Conservation (phyloP, 2,329 filamentous ascomycete genomes). For the Alternaria triticimaculans region DNA sequence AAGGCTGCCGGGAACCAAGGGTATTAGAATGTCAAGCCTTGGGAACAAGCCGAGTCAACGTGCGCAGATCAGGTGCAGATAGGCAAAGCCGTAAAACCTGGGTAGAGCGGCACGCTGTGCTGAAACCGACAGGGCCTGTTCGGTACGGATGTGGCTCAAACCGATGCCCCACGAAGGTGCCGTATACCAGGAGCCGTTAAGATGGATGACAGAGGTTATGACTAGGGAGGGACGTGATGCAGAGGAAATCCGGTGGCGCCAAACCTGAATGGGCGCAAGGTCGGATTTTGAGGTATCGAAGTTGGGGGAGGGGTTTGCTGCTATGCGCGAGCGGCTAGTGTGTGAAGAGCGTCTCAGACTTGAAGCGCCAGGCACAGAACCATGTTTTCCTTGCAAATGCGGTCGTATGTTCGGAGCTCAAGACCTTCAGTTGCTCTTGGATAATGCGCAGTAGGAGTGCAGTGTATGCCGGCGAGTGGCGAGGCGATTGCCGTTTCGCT, state of each 20-base stretch:
- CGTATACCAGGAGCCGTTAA: conserved; percentile 39
- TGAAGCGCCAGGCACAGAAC: conserved; percentile 48
- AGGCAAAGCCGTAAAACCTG: conserved; percentile 35
- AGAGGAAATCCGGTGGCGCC: conserved; percentile 33
- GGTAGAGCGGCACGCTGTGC: conserved; percentile 40
- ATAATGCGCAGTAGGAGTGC: conserved; percentile 23
- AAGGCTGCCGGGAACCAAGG: conserved; percentile 42
- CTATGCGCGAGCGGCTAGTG: conserved; percentile 43
- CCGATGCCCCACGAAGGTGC: conserved; percentile 34
- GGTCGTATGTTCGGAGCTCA: conserved; percentile 25
- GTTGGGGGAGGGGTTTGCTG: conserved; percentile 27
- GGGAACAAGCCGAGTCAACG: conserved; percentile 24
- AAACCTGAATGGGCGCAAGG: conserved; percentile 28
- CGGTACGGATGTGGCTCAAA: conserved; percentile 47
- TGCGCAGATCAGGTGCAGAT: conserved; percentile 45
- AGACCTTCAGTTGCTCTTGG: conserved; percentile 22
- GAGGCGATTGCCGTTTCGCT: conserved; percentile 25
- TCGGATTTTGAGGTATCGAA: conserved; percentile 24
- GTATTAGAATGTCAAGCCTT: conserved; percentile 46
- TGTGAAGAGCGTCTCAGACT: conserved; percentile 50
- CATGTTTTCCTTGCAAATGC: conserved; percentile 39
- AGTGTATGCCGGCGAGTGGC: conserved; percentile 28
- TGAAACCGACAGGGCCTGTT: conserved; percentile 46
- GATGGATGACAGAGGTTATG: conserved; percentile 37
- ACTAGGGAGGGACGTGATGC: conserved; percentile 25